These are phyloP conservation scores for Anthracocystis walkeri DNA, from an alignment of 1,284 basidiomycete genomes.

Conservation along the genomic window DNA sequence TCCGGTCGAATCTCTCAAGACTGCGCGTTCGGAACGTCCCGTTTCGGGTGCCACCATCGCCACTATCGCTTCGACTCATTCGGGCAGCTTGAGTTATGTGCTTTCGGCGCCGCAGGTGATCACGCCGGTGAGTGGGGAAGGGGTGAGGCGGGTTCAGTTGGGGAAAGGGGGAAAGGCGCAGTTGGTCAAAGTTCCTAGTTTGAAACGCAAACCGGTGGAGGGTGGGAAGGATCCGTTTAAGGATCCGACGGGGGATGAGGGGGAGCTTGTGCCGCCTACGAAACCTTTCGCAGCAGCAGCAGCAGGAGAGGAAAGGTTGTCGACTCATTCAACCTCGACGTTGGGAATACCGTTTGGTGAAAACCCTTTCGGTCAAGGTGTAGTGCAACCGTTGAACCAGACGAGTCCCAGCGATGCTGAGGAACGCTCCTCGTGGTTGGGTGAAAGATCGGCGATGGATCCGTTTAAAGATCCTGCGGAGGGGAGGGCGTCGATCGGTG, in stretches of 20 bases:
- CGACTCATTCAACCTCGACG: slow-evolving; percentile 27
- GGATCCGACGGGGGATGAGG: slow-evolving; percentile 8
- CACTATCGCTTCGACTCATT: slow-evolving; percentile 36
- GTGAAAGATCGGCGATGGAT: slow-evolving; percentile 1
- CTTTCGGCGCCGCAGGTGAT: slow-evolving; percentile 50
- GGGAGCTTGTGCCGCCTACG: slow-evolving; percentile 11
- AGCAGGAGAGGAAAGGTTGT: not conserved
- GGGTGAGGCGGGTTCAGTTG: slow-evolving; percentile 39
- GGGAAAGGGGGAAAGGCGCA: slow-evolving; percentile 50
- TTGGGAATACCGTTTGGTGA: slow-evolving; percentile 50
- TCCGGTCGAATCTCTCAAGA: slow-evolving; percentile 30
- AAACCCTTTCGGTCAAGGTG: slow-evolving; percentile 23
- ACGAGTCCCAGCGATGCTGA: slow-evolving; percentile 19
- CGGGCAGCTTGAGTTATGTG: slow-evolving; percentile 35
- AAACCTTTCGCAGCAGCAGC: slow-evolving; percentile 4
- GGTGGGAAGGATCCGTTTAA: slow-evolving; percentile 33
- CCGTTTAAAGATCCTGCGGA: slow-evolving; percentile 16
- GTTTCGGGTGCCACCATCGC: slow-evolving; percentile 38
- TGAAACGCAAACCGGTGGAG: slow-evolving; percentile 30
- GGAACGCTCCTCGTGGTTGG: slow-evolving; percentile 19
- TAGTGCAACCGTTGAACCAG: slow-evolving; percentile 4
- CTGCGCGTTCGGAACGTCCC: slow-evolving; percentile 12
- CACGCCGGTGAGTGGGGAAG: slow-evolving; percentile 39
- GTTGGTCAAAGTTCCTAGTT: slow-evolving; percentile 29
- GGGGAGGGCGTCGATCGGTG: slow-evolving; percentile 20